Conservation (phyloP, 2,329 filamentous ascomycete species). For the Xylariaceae sp. region DNA sequence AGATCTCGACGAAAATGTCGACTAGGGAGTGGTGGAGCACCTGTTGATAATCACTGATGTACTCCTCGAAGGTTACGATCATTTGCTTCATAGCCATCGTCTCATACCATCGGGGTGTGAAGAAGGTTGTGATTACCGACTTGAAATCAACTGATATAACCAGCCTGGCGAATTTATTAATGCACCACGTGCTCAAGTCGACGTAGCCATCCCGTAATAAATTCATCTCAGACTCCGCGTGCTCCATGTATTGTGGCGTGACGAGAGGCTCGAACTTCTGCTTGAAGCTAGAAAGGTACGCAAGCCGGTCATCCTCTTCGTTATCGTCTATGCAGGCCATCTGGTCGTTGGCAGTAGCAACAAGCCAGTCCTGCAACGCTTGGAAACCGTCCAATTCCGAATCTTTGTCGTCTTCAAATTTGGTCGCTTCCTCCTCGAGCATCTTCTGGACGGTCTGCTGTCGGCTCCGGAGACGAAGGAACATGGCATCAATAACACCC, state of each 20-base stretch:
- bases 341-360: slow-evolving; percentile 96
- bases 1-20: slow-evolving; percentile 89
- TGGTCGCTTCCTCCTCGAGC: slow-evolving; percentile 77
- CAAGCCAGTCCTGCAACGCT: slow-evolving; percentile 88
- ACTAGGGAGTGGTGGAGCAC: slow-evolving; percentile 82
- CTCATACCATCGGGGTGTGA: slow-evolving; percentile 85
- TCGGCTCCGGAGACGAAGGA: slow-evolving; percentile 74
- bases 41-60: slow-evolving; percentile 78
- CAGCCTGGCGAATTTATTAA: slow-evolving; percentile 77
- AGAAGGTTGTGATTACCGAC: slow-evolving; percentile 79
- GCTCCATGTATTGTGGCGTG: slow-evolving; percentile 72
- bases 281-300: slow-evolving; percentile 82
- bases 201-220: slow-evolving; percentile 85
- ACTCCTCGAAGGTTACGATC: slow-evolving; percentile 91
- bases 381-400: slow-evolving; percentile 65
- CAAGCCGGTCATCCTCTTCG: slow-evolving; percentile 67
- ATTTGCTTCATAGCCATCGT: slow-evolving; percentile 88
- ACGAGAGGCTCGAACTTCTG: slow-evolving; percentile 78
- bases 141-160: slow-evolving; percentile 90
- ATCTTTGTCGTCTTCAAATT: slow-evolving; percentile 58
- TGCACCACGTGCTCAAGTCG: slow-evolving; percentile 89
- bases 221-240: slow-evolving; percentile 68
- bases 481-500: slow-evolving; percentile 95
- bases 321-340: slow-evolving; percentile 97
- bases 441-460: slow-evolving; percentile 85